Evolutionary conservation across 139 green algal genomes (phyloP), one percentile per base, ranked within the genome.

Genomic region (Chlamydomonas eustigma): DNA sequence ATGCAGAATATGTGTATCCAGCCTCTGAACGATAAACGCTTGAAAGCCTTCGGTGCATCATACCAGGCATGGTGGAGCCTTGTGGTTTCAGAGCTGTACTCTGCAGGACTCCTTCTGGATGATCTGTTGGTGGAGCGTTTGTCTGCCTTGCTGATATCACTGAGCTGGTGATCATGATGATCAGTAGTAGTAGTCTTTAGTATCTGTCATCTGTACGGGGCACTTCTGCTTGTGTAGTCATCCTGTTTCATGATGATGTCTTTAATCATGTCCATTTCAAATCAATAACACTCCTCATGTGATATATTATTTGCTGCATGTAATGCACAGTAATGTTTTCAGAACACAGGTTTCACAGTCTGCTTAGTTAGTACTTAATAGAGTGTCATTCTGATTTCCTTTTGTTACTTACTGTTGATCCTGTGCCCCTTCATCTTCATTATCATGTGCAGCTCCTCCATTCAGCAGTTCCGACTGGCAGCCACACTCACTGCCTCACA

Each of bases 401-500:
- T 18, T 18, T 58, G 18, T 58, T 28, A 28, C 44, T 58, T 12
- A 58, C 44, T 37, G 4, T 4, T 37, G 3, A 24, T 38, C n/a
- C 3, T 30, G 24, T 31, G 4, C 6, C n/a, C 64, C 4, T 38
- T 4, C 39, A 24, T 38, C 8, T 4, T 39, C 18, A 31, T 33
- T 33, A 2, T 2, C 64, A 35, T 24, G 5, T 58, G 67, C 67
- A 74, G 67, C 67, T 74, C 67, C 35, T 34, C 28, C 28, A 32
- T 78, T 25, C 73, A 58, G 18, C 34, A 51, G 25, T 78, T 78
- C 73, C 73, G 73, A 1, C 35, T 78, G 36, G 73, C 73, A 33
- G 73, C 35, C 51, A 78, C 73, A 2, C 52, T 78, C 5, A 18
- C 12, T n/a, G 73, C 73, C 25, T 63, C 73, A 12, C 8, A 64